Conservation (phyloP, 352 stramenopile genomes). For the Globisporangium parvum region DNA sequence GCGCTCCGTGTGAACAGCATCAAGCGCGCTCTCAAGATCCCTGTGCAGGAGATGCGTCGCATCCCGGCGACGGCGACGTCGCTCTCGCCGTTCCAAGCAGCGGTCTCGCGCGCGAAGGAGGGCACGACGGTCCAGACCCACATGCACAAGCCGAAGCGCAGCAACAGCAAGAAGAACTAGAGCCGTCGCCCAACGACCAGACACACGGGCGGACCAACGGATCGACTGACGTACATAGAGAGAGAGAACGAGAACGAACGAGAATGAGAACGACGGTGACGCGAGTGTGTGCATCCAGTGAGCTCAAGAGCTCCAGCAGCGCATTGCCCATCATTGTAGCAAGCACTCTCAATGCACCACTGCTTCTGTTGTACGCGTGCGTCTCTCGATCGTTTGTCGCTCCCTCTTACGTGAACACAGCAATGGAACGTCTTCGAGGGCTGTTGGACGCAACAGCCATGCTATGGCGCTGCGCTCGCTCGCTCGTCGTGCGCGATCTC, state of each 20-base stretch:
- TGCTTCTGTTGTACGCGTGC: too few species aligned
- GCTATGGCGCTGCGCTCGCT: too few species aligned
- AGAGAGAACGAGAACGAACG: not conserved
- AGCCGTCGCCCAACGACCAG: not conserved
- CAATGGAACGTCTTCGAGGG: too few species aligned
- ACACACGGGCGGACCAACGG: not conserved
- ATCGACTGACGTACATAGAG: not conserved
- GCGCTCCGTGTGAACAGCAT: slow-evolving; percentile 49
- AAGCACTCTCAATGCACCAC: too few species aligned
- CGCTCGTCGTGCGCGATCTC: too few species aligned
- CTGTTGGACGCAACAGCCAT: too few species aligned
- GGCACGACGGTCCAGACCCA: slow-evolving; percentile 62
- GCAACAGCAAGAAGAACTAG: slow-evolving; percentile 46
- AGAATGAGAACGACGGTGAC: not conserved
- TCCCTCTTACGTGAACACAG: too few species aligned
- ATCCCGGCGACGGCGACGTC: slow-evolving; percentile 25
- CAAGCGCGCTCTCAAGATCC: slow-evolving; percentile 52
- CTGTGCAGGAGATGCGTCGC: slow-evolving; percentile 29
- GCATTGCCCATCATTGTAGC: too few species aligned
- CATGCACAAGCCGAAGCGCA: slow-evolving; percentile 48
- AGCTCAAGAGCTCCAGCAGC: too few species aligned
- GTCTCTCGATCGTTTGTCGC: too few species aligned
- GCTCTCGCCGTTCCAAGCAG: slow-evolving; percentile 67
- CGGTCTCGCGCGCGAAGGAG: slow-evolving; percentile 62
- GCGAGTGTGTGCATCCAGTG: not conserved